Conservation (phyloP, 768 basidiomycete genomes). For the Boletus rubescentipes region DNA sequence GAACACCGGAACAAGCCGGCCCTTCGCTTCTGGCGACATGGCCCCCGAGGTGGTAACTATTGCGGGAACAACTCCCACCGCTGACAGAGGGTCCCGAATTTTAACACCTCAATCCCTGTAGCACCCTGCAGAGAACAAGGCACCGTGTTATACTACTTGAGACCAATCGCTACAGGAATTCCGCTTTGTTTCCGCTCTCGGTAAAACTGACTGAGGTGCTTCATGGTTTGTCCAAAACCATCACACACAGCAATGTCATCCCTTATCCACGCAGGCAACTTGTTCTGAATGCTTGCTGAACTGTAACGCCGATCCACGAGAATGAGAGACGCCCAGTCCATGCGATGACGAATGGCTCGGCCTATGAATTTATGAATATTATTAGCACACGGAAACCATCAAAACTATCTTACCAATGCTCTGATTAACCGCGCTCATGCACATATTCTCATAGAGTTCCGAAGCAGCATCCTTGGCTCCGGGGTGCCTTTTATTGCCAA, state of each 20-base stretch:
- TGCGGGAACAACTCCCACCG: neutral
- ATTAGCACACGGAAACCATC: neutral
- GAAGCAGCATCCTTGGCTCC: slow-evolving; percentile 66
- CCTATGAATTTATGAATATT: slow-evolving; percentile 44
- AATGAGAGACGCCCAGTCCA: slow-evolving; percentile 90
- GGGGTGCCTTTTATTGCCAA: slow-evolving; percentile 31
- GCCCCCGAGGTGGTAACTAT: neutral
- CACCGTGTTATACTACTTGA: slow-evolving; percentile 2
- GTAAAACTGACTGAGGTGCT: slow-evolving; percentile 68
- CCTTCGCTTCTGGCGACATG: neutral
- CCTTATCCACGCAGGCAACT: slow-evolving; percentile 92
- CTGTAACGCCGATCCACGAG: slow-evolving; percentile 85
- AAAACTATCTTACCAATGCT: slow-evolving; percentile 70
- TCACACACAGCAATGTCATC: slow-evolving; percentile 54
- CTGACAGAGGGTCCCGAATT: slow-evolving; percentile 2
- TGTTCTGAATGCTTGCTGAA: slow-evolving; percentile 61
- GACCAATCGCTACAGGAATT: neutral
- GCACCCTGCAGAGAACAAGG: neutral
- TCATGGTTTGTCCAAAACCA: slow-evolving; percentile 71
- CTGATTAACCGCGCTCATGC: slow-evolving; percentile 95
- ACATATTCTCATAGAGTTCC: slow-evolving; percentile 89
- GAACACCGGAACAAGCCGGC: slow-evolving; percentile 17
- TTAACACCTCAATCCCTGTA: slow-evolving; percentile 1
- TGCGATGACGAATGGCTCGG: slow-evolving; percentile 87
- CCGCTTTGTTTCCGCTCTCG: slow-evolving; percentile 45